These are phyloP conservation scores for Kalaharituber pfeilii DNA, from an alignment of 2,329 filamentous ascomycete species.

Conservation along the genomic window DNA sequence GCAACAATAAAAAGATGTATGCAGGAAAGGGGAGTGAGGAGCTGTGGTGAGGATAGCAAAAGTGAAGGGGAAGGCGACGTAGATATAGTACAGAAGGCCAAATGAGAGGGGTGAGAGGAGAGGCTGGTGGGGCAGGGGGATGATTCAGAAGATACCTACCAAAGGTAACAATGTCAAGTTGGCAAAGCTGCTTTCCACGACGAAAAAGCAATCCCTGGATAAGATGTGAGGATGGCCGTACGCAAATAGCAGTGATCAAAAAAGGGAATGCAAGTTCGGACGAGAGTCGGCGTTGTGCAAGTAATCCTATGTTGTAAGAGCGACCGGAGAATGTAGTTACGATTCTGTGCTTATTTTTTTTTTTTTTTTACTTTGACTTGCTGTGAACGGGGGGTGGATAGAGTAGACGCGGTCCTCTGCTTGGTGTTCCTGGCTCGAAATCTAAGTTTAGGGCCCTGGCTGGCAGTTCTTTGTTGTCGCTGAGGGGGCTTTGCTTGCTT, in stretches of 20 bases:
- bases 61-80: not conserved
- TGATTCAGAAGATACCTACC: not conserved
- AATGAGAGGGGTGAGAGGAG: not conserved
- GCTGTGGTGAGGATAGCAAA: not conserved
- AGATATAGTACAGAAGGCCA: not conserved
- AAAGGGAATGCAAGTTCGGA: too few species aligned
- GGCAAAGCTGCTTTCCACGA: not conserved
- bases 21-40: not conserved
- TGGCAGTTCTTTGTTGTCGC: not conserved
- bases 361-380: too few species aligned
- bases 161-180: not conserved
- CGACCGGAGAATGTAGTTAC: too few species aligned
- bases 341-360: not conserved
- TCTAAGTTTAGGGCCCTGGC: not conserved
- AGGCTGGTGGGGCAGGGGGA: not conserved
- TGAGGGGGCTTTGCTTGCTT: not conserved
- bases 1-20: not conserved
- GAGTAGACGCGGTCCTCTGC: not conserved
- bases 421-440: not conserved
- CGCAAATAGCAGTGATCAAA: not conserved
- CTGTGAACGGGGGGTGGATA: too few species aligned
- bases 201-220: not conserved
- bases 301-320: too few species aligned
- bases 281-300: too few species aligned
- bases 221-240: not conserved